Conservation (phyloP, 176 grass and related monocot species). For the Aegilops longissima region DNA sequence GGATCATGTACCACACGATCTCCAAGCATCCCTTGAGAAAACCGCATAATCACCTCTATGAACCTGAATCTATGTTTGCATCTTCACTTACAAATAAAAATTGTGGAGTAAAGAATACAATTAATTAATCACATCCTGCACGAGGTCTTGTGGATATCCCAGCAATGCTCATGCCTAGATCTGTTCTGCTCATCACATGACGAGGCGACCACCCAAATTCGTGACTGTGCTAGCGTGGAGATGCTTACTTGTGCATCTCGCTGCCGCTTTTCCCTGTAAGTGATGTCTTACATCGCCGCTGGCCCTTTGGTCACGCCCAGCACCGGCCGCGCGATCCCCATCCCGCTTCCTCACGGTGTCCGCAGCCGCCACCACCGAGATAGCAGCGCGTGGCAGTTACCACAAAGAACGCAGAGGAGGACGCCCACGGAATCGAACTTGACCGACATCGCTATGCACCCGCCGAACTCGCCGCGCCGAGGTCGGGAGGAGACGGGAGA, state of each 20-base stretch:
- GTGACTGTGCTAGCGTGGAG: not conserved
- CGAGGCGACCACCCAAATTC: not conserved
- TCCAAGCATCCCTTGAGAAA: too few relatives aligned
- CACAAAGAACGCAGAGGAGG: too few relatives aligned
- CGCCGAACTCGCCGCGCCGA: too few relatives aligned
- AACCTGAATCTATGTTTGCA: too few relatives aligned
- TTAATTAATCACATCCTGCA: conserved; percentile 16
- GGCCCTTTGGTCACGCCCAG: too few relatives aligned
- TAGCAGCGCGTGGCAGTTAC: too few relatives aligned
- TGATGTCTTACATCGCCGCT: not conserved
- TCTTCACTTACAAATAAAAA: not conserved
- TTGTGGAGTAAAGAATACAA: not conserved
- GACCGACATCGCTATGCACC: too few relatives aligned
- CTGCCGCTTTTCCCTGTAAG: not conserved
- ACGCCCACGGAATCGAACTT: too few relatives aligned
- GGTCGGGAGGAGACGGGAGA: too few relatives aligned
- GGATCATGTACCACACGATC: not conserved
- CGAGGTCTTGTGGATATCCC: not conserved
- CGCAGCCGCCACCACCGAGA: too few relatives aligned
- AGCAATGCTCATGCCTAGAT: not conserved
- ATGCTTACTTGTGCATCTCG: conserved; percentile 20
- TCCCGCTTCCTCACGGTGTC: not conserved
- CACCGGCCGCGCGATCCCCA: conserved; percentile 32
- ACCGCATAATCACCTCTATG: too few relatives aligned
- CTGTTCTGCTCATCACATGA: not conserved